phyloP scores from a whole-genome alignment of 2,329 filamentous ascomycete species.

The Podosphaera xanthii region DNA sequence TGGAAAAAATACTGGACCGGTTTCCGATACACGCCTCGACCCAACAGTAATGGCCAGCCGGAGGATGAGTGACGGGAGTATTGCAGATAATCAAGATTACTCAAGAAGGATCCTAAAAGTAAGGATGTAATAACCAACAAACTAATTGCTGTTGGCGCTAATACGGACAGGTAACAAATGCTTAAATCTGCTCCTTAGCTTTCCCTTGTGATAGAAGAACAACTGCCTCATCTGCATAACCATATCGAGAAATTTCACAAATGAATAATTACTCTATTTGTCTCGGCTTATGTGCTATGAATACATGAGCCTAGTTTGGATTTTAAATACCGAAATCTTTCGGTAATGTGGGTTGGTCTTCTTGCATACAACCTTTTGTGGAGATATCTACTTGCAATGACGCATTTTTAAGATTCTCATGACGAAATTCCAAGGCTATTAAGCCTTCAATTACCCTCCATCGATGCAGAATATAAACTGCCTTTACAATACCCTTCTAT shows the following conservation, averaged over 20 bases:
- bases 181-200: not conserved
- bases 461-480: not conserved
- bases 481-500: not conserved
- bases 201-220: not conserved
- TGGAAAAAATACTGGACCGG: slow-evolving; percentile 41
- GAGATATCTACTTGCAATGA: not conserved
- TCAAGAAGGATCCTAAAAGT: slow-evolving; percentile 90
- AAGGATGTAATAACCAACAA: slow-evolving; percentile 8
- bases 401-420: not conserved
- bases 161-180: not conserved
- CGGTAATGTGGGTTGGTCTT: not conserved
- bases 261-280: not conserved
- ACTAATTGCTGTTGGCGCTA: not conserved
- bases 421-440: not conserved
- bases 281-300: not conserved
- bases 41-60: slow-evolving; percentile 60
- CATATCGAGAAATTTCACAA: not conserved
- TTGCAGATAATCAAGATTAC: slow-evolving; percentile 93
- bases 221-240: not conserved
- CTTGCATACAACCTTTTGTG: not conserved
- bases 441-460: not conserved
- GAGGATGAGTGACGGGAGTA: slow-evolving; percentile 81
- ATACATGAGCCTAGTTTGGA: not conserved
- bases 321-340: not conserved
- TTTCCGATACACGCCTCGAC: slow-evolving; percentile 67